Percentiles rank a stretch among this genome's conserved stretches.
These are phyloP conservation scores for Teunomyces pallodes DNA, from an alignment of 805 yeast genomes.

Conservation along the genomic window DNA sequence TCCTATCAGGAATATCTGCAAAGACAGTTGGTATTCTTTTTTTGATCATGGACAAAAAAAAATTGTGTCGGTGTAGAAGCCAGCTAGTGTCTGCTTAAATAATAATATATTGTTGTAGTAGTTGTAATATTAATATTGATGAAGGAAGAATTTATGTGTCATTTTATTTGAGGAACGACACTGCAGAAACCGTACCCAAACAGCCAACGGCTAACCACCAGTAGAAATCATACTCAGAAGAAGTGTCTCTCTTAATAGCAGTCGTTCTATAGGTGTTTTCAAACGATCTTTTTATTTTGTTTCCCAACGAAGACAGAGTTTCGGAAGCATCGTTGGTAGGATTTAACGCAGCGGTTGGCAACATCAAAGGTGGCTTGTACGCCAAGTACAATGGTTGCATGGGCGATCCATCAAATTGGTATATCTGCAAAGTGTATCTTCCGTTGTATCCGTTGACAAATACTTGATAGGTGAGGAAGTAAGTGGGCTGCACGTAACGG, in stretches of 20 bases:
- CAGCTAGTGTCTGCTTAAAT: too few species aligned
- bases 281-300: constrained; percentile 64
- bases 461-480: constrained; percentile 56
- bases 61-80: too few species aligned
- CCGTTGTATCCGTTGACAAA: constrained; percentile 80
- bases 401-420: constrained; percentile 73
- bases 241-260: constrained; percentile 51
- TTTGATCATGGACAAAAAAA: too few species aligned
- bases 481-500: constrained; percentile 68
- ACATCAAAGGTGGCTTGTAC: constrained; percentile 92
- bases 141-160: not conserved
- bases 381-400: constrained; percentile 89
- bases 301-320: constrained; percentile 28
- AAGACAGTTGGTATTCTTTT: too few species aligned
- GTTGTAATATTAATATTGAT: too few species aligned
- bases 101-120: too few species aligned
- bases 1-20: too few species aligned
- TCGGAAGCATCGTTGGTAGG: constrained; percentile 59
- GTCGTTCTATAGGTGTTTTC: constrained; percentile 79
- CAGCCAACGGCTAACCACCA: constrained; percentile 57
- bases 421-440: constrained; percentile 68
- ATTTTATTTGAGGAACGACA: constrained; percentile 19
- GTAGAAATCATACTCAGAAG: constrained; percentile 40
- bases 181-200: constrained; percentile 40
- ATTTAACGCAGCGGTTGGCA: constrained; percentile 87